phyloP scores from a whole-genome alignment of 495 filamentous ascomycete genomes.

The Neurospora tetrasperma region DNA sequence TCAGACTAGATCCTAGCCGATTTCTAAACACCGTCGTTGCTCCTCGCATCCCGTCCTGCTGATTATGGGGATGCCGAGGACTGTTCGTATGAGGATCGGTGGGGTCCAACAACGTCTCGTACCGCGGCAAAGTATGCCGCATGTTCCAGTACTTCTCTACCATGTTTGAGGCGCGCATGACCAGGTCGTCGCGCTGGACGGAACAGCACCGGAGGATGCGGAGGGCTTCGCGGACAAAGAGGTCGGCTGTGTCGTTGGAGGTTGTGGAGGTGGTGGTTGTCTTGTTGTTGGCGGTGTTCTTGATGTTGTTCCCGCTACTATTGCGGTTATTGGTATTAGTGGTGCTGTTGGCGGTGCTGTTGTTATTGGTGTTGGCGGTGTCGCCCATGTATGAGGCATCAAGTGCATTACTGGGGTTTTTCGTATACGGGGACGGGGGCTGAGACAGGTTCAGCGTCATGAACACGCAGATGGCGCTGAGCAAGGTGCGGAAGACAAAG shows the following conservation, averaged over 20 bases:
- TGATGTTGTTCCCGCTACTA: background rate
- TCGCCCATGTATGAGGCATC: background rate
- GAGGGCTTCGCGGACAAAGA: constrained; percentile 15
- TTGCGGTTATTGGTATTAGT: background rate
- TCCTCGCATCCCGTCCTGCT: background rate
- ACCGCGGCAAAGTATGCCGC: constrained; percentile 9
- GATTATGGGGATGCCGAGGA: background rate
- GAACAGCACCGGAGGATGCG: constrained; percentile 15
- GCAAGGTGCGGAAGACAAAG: constrained; percentile 30
- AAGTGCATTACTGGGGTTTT: background rate
- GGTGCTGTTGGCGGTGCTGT: background rate
- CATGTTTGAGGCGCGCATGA: constrained; percentile 24
- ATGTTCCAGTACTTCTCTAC: constrained; percentile 27
- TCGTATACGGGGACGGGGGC: background rate
- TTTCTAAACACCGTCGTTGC: constrained; percentile 15
- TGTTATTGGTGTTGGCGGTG: background rate
- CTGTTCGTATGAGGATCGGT: background rate
- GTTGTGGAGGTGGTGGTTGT: constrained; percentile 15
- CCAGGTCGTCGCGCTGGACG: constrained; percentile 23
- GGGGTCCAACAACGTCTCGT: constrained; percentile 12
- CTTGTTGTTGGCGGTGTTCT: background rate
- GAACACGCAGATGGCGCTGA: constrained; percentile 27
- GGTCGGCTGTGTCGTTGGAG: constrained; percentile 9
- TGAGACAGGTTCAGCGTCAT: constrained; percentile 25
- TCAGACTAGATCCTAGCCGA: constrained; percentile 29